Conservation (phyloP, 108 stramenopile genomes). For the Discostella pseudostelligera region DNA sequence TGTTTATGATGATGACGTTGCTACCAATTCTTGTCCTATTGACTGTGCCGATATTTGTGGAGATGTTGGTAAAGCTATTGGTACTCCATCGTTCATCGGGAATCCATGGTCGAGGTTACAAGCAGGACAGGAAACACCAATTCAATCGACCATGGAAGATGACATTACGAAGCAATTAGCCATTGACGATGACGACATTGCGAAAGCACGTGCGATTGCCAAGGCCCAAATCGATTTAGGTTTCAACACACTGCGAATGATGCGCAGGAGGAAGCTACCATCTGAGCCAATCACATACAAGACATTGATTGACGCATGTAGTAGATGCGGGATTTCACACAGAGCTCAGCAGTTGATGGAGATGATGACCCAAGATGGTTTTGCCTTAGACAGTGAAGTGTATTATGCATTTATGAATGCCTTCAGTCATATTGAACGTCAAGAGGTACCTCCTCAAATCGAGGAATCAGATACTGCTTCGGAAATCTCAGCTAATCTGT, state of each 20-base stretch:
- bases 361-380: constrained; percentile 77
- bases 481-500: constrained; percentile 27
- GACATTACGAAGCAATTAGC: constrained; percentile 14
- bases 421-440: constrained; percentile 49
- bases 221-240: constrained; percentile 82
- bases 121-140: neutral
- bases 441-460: constrained; percentile 11
- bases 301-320: constrained; percentile 83
- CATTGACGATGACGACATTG: constrained; percentile 32
- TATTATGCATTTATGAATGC: constrained; percentile 70
- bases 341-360: constrained; percentile 73
- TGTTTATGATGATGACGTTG: constrained; percentile 10
- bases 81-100: constrained; percentile 28
- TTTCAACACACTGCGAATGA: constrained; percentile 67
- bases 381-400: constrained; percentile 65
- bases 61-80: constrained; percentile 26
- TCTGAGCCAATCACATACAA: constrained; percentile 73
- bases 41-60: constrained; percentile 39
- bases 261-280: constrained; percentile 56
- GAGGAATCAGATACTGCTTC: constrained; percentile 19
- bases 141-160: neutral
- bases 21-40: constrained; percentile 11
- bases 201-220: constrained; percentile 79
- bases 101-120: constrained; percentile 23
- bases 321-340: constrained; percentile 74